Percentiles rank a stretch among this genome's conserved stretches.
phyloP scores from a whole-genome alignment of 2,329 filamentous ascomycete genomes.

The Aureobasidium sp. region DNA sequence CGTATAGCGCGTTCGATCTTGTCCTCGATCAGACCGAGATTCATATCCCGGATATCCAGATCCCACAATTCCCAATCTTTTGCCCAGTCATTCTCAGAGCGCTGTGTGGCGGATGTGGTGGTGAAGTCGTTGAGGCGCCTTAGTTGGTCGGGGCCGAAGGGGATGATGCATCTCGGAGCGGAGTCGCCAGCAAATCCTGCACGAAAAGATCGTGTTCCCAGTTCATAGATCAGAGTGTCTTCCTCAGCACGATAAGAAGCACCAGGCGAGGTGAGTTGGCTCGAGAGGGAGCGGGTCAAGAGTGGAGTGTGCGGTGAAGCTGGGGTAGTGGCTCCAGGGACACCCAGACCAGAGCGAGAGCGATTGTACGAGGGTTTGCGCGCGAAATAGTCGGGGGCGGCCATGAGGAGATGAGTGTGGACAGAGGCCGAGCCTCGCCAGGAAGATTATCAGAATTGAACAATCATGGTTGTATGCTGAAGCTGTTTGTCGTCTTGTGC shows the following conservation, averaged over 20 bases:
- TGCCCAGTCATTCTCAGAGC: slow-evolving; percentile 53
- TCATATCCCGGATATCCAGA: slow-evolving; percentile 61
- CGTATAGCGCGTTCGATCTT: slow-evolving; percentile 76
- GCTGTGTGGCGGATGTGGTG: slow-evolving; percentile 38
- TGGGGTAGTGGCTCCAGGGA: slow-evolving; percentile 41
- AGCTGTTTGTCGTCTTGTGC: background rate
- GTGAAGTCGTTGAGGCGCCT: slow-evolving; percentile 75
- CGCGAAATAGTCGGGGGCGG: slow-evolving; percentile 8
- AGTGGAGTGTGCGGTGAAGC: slow-evolving; percentile 49
- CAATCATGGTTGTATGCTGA: background rate
- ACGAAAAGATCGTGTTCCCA: slow-evolving; percentile 69
- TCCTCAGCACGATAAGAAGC: slow-evolving; percentile 54
- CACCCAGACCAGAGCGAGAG: background rate
- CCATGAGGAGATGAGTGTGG: background rate
- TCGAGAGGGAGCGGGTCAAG: slow-evolving; percentile 52
- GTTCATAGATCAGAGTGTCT: slow-evolving; percentile 72
- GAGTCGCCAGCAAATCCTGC: slow-evolving; percentile 83
- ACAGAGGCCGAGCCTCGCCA: slow-evolving; percentile 5
- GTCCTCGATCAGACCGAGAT: slow-evolving; percentile 74
- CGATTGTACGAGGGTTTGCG: slow-evolving; percentile 8
- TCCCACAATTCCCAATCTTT: slow-evolving; percentile 66
- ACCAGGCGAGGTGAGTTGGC: slow-evolving; percentile 49
- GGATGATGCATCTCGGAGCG: slow-evolving; percentile 59
- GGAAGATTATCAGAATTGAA: background rate
- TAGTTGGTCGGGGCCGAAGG: slow-evolving; percentile 67